Percentiles rank a stretch among this genome's conserved stretches.
Conservation (phyloP, 306 rosid species). For the Fragaria iinumae region DNA sequence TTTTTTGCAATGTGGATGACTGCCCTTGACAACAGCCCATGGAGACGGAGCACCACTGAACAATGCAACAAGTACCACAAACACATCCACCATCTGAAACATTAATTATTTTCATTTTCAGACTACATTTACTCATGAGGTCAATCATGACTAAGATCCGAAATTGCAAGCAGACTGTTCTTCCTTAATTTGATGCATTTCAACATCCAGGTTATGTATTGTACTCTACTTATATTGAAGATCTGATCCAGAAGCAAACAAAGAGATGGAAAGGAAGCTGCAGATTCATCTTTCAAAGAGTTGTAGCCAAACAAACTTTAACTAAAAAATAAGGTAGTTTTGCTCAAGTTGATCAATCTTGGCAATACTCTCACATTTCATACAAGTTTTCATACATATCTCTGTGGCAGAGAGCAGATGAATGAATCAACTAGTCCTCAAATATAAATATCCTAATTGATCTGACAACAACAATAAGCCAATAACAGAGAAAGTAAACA, state of each 20-base stretch:
- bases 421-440: neutral
- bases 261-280: neutral
- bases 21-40: constrained; percentile 63
- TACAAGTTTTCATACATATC: neutral
- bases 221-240: neutral
- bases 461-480: neutral
- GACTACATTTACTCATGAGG: neutral
- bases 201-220: no score
- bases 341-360: constrained; percentile 20
- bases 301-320: neutral
- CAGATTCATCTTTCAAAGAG: neutral
- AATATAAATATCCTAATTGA: constrained; percentile 29
- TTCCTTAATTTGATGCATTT: neutral
- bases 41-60: constrained; percentile 49
- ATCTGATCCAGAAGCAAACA: constrained; percentile 2
- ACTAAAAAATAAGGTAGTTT: neutral
- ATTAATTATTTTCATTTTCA: neutral
- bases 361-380: neutral
- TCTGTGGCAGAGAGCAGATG: constrained; percentile 18
- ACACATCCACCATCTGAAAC: constrained; percentile 57
- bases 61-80: constrained; percentile 63
- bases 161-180: neutral
- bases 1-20: constrained; percentile 47
- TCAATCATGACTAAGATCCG: neutral
- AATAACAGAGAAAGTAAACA: neutral